Evolutionary conservation across 768 basidiomycete species (phyloP).

Genomic region (Candolleomyces aberdarensis): DNA sequence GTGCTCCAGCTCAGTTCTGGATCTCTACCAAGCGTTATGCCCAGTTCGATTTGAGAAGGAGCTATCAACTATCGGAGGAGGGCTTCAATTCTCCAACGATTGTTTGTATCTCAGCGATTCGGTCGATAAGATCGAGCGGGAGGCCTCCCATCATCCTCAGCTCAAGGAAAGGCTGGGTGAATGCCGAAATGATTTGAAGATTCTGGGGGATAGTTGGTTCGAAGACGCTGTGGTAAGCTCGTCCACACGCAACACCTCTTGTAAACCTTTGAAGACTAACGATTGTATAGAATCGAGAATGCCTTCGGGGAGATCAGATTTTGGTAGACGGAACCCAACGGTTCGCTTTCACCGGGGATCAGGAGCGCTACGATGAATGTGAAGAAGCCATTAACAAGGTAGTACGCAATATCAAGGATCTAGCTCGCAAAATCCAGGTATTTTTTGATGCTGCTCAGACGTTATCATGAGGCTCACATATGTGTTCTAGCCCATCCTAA

Average conservation of each 20-base stretch:
- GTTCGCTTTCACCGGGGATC: conserved; percentile 66
- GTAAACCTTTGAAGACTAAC: conserved; percentile 1
- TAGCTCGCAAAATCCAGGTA: conserved; percentile 75
- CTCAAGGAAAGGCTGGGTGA: conserved; percentile 51
- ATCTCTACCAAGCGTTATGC: conserved; percentile 77
- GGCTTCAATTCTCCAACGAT: conserved; percentile 82
- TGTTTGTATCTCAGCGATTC: conserved; percentile 64
- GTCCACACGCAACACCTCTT: conserved; percentile 16
- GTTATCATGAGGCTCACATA: background rate
- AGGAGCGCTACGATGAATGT: conserved; percentile 74
- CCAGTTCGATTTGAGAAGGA: conserved; percentile 55
- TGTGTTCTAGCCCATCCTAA: conserved; percentile 53
- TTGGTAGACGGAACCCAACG: conserved; percentile 55
- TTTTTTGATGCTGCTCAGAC: conserved; percentile 11
- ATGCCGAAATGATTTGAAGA: conserved; percentile 45
- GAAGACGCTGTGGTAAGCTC: conserved; percentile 58
- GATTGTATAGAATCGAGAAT: conserved; percentile 45
- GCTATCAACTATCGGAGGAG: conserved; percentile 47
- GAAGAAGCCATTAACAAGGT: conserved; percentile 64
- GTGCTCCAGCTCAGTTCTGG: conserved; percentile 63
- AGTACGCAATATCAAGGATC: conserved; percentile 57
- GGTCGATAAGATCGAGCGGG: conserved; percentile 38
- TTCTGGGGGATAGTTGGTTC: conserved; percentile 67
- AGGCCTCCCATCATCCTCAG: conserved; percentile 19
- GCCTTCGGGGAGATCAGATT: conserved; percentile 38